Evolutionary conservation across 352 stramenopile genomes (phyloP).

Genomic region (Phytophthora crassamura): DNA sequence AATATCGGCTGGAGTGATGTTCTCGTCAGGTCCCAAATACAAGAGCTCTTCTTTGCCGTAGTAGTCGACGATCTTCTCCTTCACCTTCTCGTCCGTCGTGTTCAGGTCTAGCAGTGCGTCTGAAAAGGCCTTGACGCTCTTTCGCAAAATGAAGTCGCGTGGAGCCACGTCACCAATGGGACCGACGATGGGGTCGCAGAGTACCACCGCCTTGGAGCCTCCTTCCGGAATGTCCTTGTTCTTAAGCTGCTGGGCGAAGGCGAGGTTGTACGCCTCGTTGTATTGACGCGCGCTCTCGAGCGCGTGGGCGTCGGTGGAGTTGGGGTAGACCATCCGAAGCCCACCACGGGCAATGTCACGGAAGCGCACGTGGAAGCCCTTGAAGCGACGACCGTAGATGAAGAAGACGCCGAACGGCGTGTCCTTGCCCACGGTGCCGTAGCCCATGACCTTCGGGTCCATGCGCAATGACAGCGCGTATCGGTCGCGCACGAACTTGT

Average conservation of each 20-base stretch:
- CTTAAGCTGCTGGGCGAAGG: slow-evolving; percentile 88
- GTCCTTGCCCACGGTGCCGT: slow-evolving; percentile 86
- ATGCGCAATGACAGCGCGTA: slow-evolving; percentile 84
- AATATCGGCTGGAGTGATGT: slow-evolving; percentile 81
- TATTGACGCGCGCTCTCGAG: slow-evolving; percentile 80
- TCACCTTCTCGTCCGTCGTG: slow-evolving; percentile 74
- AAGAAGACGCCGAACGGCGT: slow-evolving; percentile 97
- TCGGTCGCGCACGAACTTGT: slow-evolving; percentile 84
- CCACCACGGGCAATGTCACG: slow-evolving; percentile 83
- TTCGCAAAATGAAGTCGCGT: slow-evolving; percentile 93
- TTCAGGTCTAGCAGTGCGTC: slow-evolving; percentile 84
- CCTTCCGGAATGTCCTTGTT: slow-evolving; percentile 91
- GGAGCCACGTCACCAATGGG: slow-evolving; percentile 77
- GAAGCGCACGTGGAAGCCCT: slow-evolving; percentile 89
- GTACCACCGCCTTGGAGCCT: slow-evolving; percentile 84
- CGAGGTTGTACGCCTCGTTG: slow-evolving; percentile 87
- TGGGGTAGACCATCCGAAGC: slow-evolving; percentile 79
- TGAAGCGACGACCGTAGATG: slow-evolving; percentile 96
- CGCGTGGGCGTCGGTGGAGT: slow-evolving; percentile 62
- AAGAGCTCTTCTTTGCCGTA: slow-evolving; percentile 88
- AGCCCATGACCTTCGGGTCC: slow-evolving; percentile 82
- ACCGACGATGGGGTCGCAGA: slow-evolving; percentile 79
- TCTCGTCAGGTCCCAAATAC: slow-evolving; percentile 86
- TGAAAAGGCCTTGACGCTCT: slow-evolving; percentile 98
- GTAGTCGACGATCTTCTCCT: slow-evolving; percentile 78